Evolutionary conservation across 2,329 filamentous ascomycete species (phyloP).

Genomic region (Huntiella savannae): DNA sequence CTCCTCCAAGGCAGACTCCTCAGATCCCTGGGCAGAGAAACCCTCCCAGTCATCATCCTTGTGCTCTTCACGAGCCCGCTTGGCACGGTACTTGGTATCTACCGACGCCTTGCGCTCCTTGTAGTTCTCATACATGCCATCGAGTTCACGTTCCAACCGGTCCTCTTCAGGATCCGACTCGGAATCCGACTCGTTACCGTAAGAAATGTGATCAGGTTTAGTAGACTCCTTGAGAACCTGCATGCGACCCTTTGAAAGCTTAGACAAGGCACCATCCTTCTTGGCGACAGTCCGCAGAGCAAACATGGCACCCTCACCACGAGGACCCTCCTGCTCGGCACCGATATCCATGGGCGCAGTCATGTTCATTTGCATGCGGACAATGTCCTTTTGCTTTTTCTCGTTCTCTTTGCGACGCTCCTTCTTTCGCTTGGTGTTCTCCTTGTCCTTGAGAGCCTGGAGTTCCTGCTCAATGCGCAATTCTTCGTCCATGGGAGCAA

Average conservation of each 20-base stretch:
- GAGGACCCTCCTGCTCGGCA: conserved; percentile 63
- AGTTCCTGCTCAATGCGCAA: conserved; percentile 76
- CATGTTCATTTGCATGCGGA: conserved; percentile 98
- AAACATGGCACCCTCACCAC: conserved; percentile 72
- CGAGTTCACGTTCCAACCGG: conserved; percentile 63
- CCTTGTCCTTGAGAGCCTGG: conserved; percentile 62
- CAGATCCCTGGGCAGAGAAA: conserved; percentile 50
- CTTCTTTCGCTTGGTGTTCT: conserved; percentile 58
- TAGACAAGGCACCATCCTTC: conserved; percentile 37
- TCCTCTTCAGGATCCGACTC: conserved; percentile 67
- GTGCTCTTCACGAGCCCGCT: conserved; percentile 65
- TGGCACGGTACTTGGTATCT: conserved; percentile 78
- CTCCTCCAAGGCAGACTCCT: conserved; percentile 37
- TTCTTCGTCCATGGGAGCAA: conserved; percentile 89
- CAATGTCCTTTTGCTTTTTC: conserved; percentile 78
- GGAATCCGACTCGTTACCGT: conserved; percentile 36
- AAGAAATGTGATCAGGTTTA: conserved; percentile 35
- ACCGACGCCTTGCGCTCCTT: conserved; percentile 57
- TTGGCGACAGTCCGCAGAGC: conserved; percentile 66
- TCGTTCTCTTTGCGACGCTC: conserved; percentile 80
- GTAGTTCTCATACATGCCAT: conserved; percentile 73
- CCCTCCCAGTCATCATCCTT: conserved; percentile 87
- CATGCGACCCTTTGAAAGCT: conserved; percentile 62
- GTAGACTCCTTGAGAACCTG: conserved; percentile 36
- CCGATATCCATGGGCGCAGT: conserved; percentile 88